Percentiles rank a stretch among this genome's conserved stretches.
Conservation (phyloP, 2,329 filamentous ascomycete species). For the Fusarium musae region DNA sequence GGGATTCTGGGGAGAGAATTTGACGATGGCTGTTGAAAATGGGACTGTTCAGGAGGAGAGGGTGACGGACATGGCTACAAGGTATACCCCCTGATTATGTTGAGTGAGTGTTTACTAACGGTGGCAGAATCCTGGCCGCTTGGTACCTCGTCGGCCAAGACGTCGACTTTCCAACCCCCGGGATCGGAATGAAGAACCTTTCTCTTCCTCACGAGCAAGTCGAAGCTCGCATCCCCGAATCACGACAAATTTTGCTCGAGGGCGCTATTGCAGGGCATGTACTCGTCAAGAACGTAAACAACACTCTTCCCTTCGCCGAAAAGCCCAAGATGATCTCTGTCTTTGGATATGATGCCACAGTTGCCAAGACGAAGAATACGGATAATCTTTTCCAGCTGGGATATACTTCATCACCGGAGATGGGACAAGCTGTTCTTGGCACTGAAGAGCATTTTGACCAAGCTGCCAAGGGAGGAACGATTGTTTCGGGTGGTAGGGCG, state of each 20-base stretch:
- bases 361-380: conserved; percentile 59
- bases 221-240: conserved; percentile 61
- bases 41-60: conserved; percentile 77
- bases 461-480: conserved; percentile 61
- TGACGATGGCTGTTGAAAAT: conserved; percentile 80
- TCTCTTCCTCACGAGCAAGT: conserved; percentile 56
- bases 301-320: conserved; percentile 69
- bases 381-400: conserved; percentile 58
- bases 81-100: conserved; percentile 45
- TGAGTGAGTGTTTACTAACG: background rate
- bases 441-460: conserved; percentile 59
- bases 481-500: conserved; percentile 63
- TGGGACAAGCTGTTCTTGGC: conserved; percentile 57
- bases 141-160: conserved; percentile 54
- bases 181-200: conserved; percentile 71
- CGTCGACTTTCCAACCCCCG: conserved; percentile 57
- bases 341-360: conserved; percentile 72
- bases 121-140: conserved; percentile 16
- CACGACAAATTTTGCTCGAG: conserved; percentile 58
- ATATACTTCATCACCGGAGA: conserved; percentile 59
- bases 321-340: conserved; percentile 66
- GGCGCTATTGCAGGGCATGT: conserved; percentile 71
- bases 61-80: conserved; percentile 81
- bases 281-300: conserved; percentile 77
- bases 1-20: conserved; percentile 70